These are phyloP conservation scores for Cicer cuneatum DNA, from an alignment of 306 rosid species.

Conservation along the genomic window DNA sequence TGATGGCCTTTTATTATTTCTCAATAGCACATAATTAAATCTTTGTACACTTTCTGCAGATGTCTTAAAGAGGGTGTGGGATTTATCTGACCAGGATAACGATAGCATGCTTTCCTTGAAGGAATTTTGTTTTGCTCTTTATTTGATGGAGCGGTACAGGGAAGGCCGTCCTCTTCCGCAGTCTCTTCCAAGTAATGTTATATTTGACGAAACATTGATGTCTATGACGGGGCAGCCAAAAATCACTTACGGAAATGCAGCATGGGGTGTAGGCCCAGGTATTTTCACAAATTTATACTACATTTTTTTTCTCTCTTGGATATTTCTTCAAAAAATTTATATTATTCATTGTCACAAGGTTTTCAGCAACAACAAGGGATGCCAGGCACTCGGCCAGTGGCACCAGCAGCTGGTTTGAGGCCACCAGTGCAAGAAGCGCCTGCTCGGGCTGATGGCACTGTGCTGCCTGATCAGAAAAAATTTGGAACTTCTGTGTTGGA, in stretches of 20 bases:
- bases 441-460: conserved; percentile 49
- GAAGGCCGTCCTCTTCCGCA: conserved; percentile 91
- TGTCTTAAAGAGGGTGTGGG: conserved; percentile 95
- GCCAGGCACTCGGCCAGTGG: conserved; percentile 60
- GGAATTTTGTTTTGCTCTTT: conserved; percentile 93
- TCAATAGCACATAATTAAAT: conserved; percentile 31
- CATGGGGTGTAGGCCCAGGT: conserved; percentile 75
- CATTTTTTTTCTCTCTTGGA: conserved; percentile 32
- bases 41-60: conserved; percentile 65
- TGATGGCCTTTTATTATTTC: conserved; percentile 39
- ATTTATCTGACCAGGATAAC: conserved; percentile 93
- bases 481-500: conserved; percentile 60
- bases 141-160: conserved; percentile 92
- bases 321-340: conserved; percentile 23
- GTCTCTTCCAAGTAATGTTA: conserved; percentile 70
- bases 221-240: conserved; percentile 86
- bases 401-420: conserved; percentile 61
- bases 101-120: conserved; percentile 98
- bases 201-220: conserved; percentile 76
- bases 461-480: conserved; percentile 64
- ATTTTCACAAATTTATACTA: conserved; percentile 33
- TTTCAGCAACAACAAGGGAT: conserved; percentile 77
- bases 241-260: conserved; percentile 61
- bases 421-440: conserved; percentile 55
- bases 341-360: conserved; percentile 54